A percentile compares a stretch with the other conserved stretches of the same genome.
These are phyloP conservation scores for Paulownia fortunei DNA, from an alignment of 257 asterid genomes.

Conservation along the genomic window DNA sequence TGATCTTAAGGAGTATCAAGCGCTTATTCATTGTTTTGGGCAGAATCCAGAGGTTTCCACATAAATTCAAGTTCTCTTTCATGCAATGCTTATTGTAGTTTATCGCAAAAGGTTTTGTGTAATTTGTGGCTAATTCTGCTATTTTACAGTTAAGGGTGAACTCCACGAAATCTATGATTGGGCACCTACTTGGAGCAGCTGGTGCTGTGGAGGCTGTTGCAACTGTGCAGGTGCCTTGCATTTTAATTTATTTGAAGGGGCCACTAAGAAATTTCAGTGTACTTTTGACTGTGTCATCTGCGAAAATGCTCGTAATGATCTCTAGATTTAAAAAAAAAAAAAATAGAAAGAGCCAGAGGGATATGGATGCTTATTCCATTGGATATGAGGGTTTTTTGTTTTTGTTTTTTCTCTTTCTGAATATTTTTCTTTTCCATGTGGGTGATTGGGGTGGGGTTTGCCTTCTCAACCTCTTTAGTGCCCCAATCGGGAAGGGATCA, in stretches of 20 bases:
- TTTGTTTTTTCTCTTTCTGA: background rate
- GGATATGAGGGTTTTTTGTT: background rate
- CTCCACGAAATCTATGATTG: slow-evolving; percentile 93
- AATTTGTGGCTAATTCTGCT: slow-evolving; percentile 8
- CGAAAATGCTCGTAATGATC: background rate
- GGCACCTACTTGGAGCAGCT: slow-evolving; percentile 94
- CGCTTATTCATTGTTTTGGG: slow-evolving; percentile 81
- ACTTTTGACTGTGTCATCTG: background rate
- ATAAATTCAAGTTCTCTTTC: slow-evolving; percentile 22
- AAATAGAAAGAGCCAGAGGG: background rate
- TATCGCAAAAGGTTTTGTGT: background rate
- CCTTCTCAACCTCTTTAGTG: background rate
- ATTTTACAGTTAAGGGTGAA: slow-evolving; percentile 71
- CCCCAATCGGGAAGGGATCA: background rate
- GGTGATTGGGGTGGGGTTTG: slow-evolving; percentile 12
- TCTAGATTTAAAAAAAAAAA: background rate
- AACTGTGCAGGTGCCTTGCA: slow-evolving; percentile 69
- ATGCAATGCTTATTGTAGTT: slow-evolving; percentile 10
- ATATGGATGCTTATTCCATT: background rate
- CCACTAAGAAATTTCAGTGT: background rate
- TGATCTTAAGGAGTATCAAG: slow-evolving; percentile 86
- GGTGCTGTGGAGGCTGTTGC: slow-evolving; percentile 95
- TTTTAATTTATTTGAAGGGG: slow-evolving; percentile 1
- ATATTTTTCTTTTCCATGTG: slow-evolving; percentile 9
- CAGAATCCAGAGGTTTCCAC: slow-evolving; percentile 77